Base-by-base conservation (phyloP, 352 stramenopile genomes). In the Pythium monospermum region DNA sequence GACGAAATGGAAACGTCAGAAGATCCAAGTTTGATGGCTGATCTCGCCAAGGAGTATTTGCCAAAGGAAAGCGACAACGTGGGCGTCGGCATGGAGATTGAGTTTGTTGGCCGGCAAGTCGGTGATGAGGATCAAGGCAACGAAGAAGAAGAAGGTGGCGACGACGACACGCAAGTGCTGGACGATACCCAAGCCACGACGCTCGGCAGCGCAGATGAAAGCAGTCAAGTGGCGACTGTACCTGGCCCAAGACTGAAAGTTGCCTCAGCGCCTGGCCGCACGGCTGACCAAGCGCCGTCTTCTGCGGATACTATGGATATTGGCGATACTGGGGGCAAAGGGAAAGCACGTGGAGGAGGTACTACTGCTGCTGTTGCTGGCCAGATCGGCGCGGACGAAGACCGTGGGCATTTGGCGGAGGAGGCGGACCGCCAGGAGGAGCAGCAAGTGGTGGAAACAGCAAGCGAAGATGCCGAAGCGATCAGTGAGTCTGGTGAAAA, bases 91-190 rank as follows among this genome's bases (percentile, higher is more conserved):
- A 46, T 46, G 39, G 39, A 25, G 4, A 22, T 30, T 13, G 39
- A 46, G n/a, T 42, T 4, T 32, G 39, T 28, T 25, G 2, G 18
- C 22, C 22, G 22, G 22, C 21, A 32, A 15, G 45, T 30, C n/a
- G 23, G 12, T 23, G 49, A 16, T 1, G 27, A 49, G 23, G 19
- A 49, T 8, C 26, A 49, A 19, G 41, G 28, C 4, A 22, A 30
- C 11, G 46, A 46, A 18, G 51, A 59, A 4, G 33, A 52, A 18
- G 41, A 58, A n/a, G n/a, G n/a, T n/a, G n/a, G n/a, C n/a, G n/a
- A n/a, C n/a, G n/a, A n/a, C 11, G 50, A 58, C 23, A 61, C 53
- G 8, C 53, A 56, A 13, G 39, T 61, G 46, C 31, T 56, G 28
- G 44, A 61, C 2, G 33, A 45, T 15, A 40, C 50, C 12, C 15